These are phyloP conservation scores for Nothophoma quercina DNA, from an alignment of 2,329 filamentous ascomycete species.

Conservation along the genomic window DNA sequence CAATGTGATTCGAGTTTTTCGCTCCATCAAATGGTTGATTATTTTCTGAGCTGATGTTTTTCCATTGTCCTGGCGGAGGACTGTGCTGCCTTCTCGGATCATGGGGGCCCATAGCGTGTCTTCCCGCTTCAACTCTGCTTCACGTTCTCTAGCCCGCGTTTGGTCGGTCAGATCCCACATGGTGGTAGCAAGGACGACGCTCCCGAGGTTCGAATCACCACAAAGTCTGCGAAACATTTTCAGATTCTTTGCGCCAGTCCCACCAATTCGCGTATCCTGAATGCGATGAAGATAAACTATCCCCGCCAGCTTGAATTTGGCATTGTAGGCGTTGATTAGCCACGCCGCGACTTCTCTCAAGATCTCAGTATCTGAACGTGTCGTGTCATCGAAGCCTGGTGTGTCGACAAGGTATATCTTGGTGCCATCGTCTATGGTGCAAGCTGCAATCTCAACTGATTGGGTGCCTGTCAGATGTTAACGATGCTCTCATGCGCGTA, in stretches of 20 bases:
- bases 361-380: constrained; percentile 56
- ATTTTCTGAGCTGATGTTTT: not conserved
- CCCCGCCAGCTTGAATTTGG: constrained; percentile 34
- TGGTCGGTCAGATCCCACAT: constrained; percentile 46
- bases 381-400: constrained; percentile 55
- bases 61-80: not conserved
- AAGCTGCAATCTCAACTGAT: constrained; percentile 6
- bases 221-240: constrained; percentile 57
- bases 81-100: not conserved
- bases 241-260: constrained; percentile 52
- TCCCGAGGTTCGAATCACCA: constrained; percentile 51
- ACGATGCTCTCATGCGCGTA: not conserved
- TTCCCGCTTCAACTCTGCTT: not conserved
- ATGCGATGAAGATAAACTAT: constrained; percentile 60
- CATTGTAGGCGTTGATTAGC: constrained; percentile 44
- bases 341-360: constrained; percentile 54
- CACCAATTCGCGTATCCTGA: constrained; percentile 50
- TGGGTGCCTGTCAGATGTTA: constrained; percentile 4
- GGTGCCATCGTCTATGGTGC: constrained; percentile 1
- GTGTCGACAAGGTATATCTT: constrained; percentile 47
- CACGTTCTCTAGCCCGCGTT: not conserved
- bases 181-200: constrained; percentile 54
- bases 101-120: not conserved
- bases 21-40: not conserved
- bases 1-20: not conserved